phyloP scores from a whole-genome alignment of 306 rosid genomes.

The Trifolium pratense region DNA sequence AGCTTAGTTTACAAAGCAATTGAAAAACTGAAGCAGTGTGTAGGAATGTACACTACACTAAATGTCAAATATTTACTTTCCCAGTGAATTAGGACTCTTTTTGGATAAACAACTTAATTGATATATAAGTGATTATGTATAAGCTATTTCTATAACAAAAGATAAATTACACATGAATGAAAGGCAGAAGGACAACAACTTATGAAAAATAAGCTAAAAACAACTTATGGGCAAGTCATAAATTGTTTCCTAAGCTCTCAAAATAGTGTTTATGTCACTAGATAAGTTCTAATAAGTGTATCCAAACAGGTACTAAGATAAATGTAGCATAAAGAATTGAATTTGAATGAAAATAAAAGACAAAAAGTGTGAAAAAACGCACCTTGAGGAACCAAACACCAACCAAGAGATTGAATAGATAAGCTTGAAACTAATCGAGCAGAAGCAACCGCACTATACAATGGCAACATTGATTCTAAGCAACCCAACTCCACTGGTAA shows the following conservation, averaged over 20 bases:
- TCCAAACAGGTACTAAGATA: too few relatives aligned
- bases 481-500: slow-evolving; percentile 74
- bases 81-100: too few relatives aligned
- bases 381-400: slow-evolving; percentile 98
- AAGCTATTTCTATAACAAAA: too few relatives aligned
- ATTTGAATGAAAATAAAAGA: too few relatives aligned
- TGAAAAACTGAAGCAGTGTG: background rate
- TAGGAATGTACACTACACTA: background rate
- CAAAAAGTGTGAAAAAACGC: background rate
- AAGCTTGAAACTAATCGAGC: slow-evolving; percentile 80
- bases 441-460: slow-evolving; percentile 78
- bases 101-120: too few relatives aligned
- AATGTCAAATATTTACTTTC: background rate
- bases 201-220: background rate
- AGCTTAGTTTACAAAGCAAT: background rate
- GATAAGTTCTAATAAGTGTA: too few relatives aligned
- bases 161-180: too few relatives aligned
- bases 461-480: slow-evolving; percentile 71
- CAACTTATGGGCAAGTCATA: too few relatives aligned
- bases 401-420: slow-evolving; percentile 59
- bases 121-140: too few relatives aligned
- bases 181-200: background rate
- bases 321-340: too few relatives aligned
- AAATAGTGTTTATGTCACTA: too few relatives aligned
- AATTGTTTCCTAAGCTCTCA: too few relatives aligned